Evolutionary conservation across 83 land plant genomes (phyloP).

Genomic region (Picea abies): DNA sequence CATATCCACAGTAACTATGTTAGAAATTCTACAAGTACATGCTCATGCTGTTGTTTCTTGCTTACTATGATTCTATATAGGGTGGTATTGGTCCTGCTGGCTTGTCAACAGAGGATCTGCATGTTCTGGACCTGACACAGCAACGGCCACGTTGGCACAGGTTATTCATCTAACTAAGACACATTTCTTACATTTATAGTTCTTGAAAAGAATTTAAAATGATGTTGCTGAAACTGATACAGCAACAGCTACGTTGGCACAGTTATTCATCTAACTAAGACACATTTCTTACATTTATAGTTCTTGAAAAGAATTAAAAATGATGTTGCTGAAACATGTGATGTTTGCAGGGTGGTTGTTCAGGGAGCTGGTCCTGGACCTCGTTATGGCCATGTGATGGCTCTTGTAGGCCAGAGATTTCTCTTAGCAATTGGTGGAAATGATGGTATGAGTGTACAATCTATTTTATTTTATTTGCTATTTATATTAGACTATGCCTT

Average conservation of each 20-base stretch:
- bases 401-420: no score
- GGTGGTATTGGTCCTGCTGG: slow-evolving; percentile 99
- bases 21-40: not conserved
- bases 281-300: not conserved
- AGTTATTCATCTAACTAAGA: not conserved
- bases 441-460: slow-evolving; percentile 59
- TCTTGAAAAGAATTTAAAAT: not conserved
- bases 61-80: slow-evolving; percentile 32
- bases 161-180: slow-evolving; percentile 29
- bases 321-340: not conserved
- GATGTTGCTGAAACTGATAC: not conserved
- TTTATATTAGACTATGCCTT: slow-evolving; percentile 1
- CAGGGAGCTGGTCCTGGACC: no score
- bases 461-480: slow-evolving; percentile 10
- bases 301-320: not conserved
- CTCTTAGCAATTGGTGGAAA: slow-evolving; percentile 66
- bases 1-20: slow-evolving; percentile 6
- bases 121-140: slow-evolving; percentile 96
- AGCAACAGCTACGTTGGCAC: no score
- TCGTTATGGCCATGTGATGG: no score
- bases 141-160: slow-evolving; percentile 92
- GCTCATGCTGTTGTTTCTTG: slow-evolving; percentile 2
- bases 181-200: not conserved
- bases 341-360: not conserved
- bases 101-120: slow-evolving; percentile 96